Conservation (phyloP, 2,329 filamentous ascomycete genomes). For the Myriosclerotinia scirpicola region DNA sequence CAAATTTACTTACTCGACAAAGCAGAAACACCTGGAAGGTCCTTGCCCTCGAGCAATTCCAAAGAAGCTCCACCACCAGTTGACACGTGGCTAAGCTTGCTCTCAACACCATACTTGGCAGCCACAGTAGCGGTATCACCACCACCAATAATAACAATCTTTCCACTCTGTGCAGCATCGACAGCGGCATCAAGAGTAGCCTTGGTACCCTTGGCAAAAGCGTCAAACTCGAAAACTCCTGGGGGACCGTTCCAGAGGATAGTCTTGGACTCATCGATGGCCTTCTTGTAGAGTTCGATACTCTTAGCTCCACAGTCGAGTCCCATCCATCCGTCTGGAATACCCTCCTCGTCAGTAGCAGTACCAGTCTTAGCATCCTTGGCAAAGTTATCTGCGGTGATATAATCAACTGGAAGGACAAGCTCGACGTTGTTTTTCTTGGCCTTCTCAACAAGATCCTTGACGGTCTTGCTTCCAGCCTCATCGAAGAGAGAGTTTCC, state of each 20-base stretch:
- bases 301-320: conserved; percentile 92
- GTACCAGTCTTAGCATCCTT: conserved; percentile 77
- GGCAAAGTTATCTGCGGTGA: conserved; percentile 93
- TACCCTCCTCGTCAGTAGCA: conserved; percentile 83
- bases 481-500: conserved; percentile 92
- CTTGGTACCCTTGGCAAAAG: conserved; percentile 92
- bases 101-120: conserved; percentile 93
- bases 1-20: conserved; percentile 72
- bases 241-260: conserved; percentile 99
- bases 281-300: conserved; percentile 81
- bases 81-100: conserved; percentile 97
- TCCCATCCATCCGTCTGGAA: conserved; percentile 97
- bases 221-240: conserved; percentile 96
- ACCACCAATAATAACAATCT: conserved; percentile 98
- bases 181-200: conserved; percentile 87
- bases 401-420: conserved; percentile 90
- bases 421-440: conserved; percentile 96
- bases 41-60: conserved; percentile 97
- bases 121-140: conserved; percentile 98
- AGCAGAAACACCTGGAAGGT: conserved; percentile 87
- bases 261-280: conserved; percentile 86
- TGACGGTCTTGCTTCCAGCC: conserved; percentile 88
- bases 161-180: conserved; percentile 73
- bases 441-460: conserved; percentile 86
- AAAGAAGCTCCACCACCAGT: conserved; percentile 94